Percentiles rank a stretch among this genome's conserved stretches.
Evolutionary conservation across 2,329 filamentous ascomycete genomes (phyloP).

Genomic region (Decorospora gaudefroyi): DNA sequence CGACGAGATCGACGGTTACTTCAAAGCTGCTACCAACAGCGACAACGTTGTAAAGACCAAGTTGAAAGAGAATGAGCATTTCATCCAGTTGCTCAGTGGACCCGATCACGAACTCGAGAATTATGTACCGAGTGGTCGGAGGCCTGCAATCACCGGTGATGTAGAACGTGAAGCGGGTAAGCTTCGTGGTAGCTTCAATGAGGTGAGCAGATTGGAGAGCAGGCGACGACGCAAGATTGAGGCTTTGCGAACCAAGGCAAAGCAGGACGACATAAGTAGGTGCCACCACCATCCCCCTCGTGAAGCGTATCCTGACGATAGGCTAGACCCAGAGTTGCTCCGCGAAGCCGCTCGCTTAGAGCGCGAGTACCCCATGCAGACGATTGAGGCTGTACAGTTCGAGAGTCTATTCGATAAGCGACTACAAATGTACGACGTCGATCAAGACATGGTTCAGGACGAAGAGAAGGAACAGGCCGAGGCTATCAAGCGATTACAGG

Average conservation of each 20-base stretch:
- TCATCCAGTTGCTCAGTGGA: slow-evolving; percentile 76
- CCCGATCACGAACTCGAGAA: slow-evolving; percentile 81
- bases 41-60: slow-evolving; percentile 77
- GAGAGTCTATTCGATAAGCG: slow-evolving; percentile 87
- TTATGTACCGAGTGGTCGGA: slow-evolving; percentile 83
- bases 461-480: slow-evolving; percentile 78
- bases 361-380: slow-evolving; percentile 80
- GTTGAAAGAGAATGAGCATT: slow-evolving; percentile 72
- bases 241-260: slow-evolving; percentile 74
- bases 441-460: slow-evolving; percentile 70
- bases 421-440: slow-evolving; percentile 78
- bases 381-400: slow-evolving; percentile 86
- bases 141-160: slow-evolving; percentile 76
- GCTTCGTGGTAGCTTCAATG: slow-evolving; percentile 79
- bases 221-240: slow-evolving; percentile 79
- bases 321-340: slow-evolving; percentile 71
- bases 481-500: slow-evolving; percentile 68
- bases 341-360: slow-evolving; percentile 83
- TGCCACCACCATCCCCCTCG: slow-evolving; percentile 14
- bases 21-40: slow-evolving; percentile 70
- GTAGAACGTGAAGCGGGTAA: slow-evolving; percentile 78
- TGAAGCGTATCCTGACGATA: slow-evolving; percentile 30
- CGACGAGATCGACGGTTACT: slow-evolving; percentile 82
- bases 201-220: slow-evolving; percentile 81
- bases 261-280: slow-evolving; percentile 81